Conservation (phyloP, 768 basidiomycete genomes). For the Hericium rajendrae region DNA sequence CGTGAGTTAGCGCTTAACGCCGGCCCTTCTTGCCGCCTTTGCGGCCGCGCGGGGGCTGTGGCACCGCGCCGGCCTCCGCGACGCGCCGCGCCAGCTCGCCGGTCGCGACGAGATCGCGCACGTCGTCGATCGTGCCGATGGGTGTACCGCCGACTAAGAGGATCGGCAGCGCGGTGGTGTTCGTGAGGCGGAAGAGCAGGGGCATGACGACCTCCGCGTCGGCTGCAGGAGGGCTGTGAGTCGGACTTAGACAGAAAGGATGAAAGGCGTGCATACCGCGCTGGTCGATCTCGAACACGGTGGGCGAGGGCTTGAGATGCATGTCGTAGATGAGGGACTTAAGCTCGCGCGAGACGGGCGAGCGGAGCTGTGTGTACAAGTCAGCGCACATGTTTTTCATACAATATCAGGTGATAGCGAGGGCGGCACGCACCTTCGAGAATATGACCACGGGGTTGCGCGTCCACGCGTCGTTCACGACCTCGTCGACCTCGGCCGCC, state of each 20-base stretch:
- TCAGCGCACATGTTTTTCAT: background rate
- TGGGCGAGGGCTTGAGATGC: conserved; percentile 51
- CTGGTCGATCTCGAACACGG: conserved; percentile 62
- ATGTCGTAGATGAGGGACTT: conserved; percentile 47
- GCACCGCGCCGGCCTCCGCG: conserved; percentile 45
- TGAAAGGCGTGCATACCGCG: conserved; percentile 28
- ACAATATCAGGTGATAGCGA: background rate
- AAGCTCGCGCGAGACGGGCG: conserved; percentile 55
- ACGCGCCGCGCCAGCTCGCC: conserved; percentile 46
- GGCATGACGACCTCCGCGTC: conserved; percentile 57
- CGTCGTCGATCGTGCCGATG: conserved; percentile 41
- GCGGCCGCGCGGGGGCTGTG: conserved; percentile 44
- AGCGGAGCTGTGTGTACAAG: conserved; percentile 39
- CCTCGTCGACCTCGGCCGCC: conserved; percentile 43
- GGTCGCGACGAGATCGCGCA: conserved; percentile 38
- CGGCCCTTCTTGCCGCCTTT: conserved; percentile 30
- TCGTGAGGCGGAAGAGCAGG: conserved; percentile 53
- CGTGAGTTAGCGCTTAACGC: conserved; percentile 1
- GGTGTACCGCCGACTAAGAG: conserved; percentile 59
- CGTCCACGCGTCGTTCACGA: conserved; percentile 61
- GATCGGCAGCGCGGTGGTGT: conserved; percentile 45
- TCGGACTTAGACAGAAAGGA: background rate
- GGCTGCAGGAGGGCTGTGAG: conserved; percentile 23
- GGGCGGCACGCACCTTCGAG: conserved; percentile 40
- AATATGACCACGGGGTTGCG: conserved; percentile 70